A percentile compares a stretch with the other conserved stretches of the same genome.
phyloP scores from a whole-genome alignment of 805 yeast genomes.

The Candida maltosa region DNA sequence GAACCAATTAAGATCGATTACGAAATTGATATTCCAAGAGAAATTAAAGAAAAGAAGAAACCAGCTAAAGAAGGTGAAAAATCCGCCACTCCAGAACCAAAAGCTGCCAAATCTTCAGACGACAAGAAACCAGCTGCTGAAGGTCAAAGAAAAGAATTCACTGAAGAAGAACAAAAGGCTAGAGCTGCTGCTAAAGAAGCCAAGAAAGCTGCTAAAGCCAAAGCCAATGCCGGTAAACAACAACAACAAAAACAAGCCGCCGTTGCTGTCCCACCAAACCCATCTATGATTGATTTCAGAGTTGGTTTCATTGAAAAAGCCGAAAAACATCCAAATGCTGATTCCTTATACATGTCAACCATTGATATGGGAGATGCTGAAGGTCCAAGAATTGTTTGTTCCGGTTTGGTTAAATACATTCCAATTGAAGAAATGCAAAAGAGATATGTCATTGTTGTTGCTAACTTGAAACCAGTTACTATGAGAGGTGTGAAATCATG shows the following conservation, averaged over 20 bases:
- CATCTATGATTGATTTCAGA: slow-evolving; percentile 85
- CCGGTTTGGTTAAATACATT: slow-evolving; percentile 88
- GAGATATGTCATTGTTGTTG: slow-evolving; percentile 85
- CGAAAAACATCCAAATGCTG: slow-evolving; percentile 96
- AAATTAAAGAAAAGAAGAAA: slow-evolving; percentile 61
- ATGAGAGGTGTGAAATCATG: slow-evolving; percentile 96
- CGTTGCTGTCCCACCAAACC: slow-evolving; percentile 62
- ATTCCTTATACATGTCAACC: slow-evolving; percentile 91
- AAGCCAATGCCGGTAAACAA: slow-evolving; percentile 52
- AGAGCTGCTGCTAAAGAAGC: slow-evolving; percentile 61
- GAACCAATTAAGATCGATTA: slow-evolving; percentile 53
- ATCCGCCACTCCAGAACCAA: slow-evolving; percentile 13
- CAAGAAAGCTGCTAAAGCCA: slow-evolving; percentile 59
- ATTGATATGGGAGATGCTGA: slow-evolving; percentile 95
- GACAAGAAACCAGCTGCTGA: slow-evolving; percentile 41
- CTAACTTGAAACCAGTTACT: slow-evolving; percentile 94
- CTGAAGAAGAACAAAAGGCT: slow-evolving; percentile 42
- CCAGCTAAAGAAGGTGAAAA: slow-evolving; percentile 26
- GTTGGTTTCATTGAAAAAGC: slow-evolving; percentile 98
- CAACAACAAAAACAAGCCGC: slow-evolving; percentile 48
- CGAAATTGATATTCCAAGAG: slow-evolving; percentile 69
- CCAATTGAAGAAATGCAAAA: slow-evolving; percentile 94
- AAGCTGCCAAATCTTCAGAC: slow-evolving; percentile 29
- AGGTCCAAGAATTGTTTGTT: slow-evolving; percentile 97
- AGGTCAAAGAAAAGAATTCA: slow-evolving; percentile 19